These are phyloP conservation scores for Colletotrichum sp. DNA, from an alignment of 2,329 filamentous ascomycete species.

Conservation along the genomic window DNA sequence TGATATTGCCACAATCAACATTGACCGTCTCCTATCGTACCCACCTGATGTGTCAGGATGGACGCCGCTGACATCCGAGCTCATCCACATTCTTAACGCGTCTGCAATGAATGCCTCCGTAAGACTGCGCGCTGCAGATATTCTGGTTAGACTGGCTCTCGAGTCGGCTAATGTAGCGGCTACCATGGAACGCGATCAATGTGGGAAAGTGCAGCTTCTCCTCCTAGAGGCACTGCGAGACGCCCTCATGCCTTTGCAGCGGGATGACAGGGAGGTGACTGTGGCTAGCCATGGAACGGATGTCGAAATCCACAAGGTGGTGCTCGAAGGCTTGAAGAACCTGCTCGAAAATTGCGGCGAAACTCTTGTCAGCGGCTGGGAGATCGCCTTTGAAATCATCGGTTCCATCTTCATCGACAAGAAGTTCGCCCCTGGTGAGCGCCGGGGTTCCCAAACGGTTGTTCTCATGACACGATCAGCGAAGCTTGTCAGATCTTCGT, in stretches of 20 bases:
- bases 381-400: slow-evolving; percentile 83
- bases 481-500: slow-evolving; percentile 83
- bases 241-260: slow-evolving; percentile 64
- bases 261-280: slow-evolving; percentile 54
- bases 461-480: slow-evolving; percentile 64
- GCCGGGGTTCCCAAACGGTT: slow-evolving; percentile 31
- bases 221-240: slow-evolving; percentile 70
- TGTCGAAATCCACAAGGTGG: slow-evolving; percentile 79
- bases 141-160: slow-evolving; percentile 62
- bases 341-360: slow-evolving; percentile 91
- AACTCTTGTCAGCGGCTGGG: slow-evolving; percentile 82
- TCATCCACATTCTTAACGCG: slow-evolving; percentile 57
- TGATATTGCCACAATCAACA: slow-evolving; percentile 75
- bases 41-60: slow-evolving; percentile 76
- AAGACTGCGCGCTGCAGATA: slow-evolving; percentile 66
- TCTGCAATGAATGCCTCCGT: slow-evolving; percentile 54
- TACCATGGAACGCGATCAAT: slow-evolving; percentile 52
- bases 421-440: slow-evolving; percentile 36
- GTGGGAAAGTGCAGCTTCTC: slow-evolving; percentile 71
- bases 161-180: slow-evolving; percentile 64
- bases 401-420: slow-evolving; percentile 74
- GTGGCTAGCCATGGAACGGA: slow-evolving; percentile 68
- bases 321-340: slow-evolving; percentile 79
- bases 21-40: slow-evolving; percentile 74
- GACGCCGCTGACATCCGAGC: slow-evolving; percentile 65